These are phyloP conservation scores for Phytophthora uliginosa DNA, from an alignment of 352 stramenopile species.

Conservation along the genomic window DNA sequence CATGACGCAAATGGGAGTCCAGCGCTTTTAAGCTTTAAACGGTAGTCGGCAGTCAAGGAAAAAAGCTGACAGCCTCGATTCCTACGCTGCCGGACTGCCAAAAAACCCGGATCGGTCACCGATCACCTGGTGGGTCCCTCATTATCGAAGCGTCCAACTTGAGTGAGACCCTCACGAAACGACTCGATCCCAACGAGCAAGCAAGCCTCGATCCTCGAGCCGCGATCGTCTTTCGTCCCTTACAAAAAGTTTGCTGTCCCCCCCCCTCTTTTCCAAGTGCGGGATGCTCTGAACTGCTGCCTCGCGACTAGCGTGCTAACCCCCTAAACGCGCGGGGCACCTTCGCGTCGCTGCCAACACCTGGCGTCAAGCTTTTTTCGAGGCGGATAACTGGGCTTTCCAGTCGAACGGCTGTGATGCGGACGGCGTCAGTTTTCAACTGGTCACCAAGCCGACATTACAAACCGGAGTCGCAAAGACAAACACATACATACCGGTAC, in stretches of 20 bases:
- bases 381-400: neutral
- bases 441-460: neutral
- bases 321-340: neutral
- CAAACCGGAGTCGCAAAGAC: neutral
- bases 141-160: too few relatives aligned
- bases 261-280: neutral
- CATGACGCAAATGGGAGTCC: neutral
- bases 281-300: neutral
- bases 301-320: neutral
- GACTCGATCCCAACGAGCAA: too few relatives aligned
- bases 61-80: neutral
- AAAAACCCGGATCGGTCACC: neutral
- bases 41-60: neutral
- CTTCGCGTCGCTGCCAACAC: neutral
- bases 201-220: too few relatives aligned
- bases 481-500: neutral
- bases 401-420: neutral
- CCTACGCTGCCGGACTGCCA: neutral
- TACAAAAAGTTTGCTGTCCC: too few relatives aligned
- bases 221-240: too few relatives aligned
- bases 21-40: neutral
- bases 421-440: too few relatives aligned
- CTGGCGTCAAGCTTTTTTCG: neutral
- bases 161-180: too few relatives aligned
- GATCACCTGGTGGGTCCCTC: too few relatives aligned